phyloP scores from a whole-genome alignment of 768 basidiomycete genomes.

The Mycena olivaceomarginata region DNA sequence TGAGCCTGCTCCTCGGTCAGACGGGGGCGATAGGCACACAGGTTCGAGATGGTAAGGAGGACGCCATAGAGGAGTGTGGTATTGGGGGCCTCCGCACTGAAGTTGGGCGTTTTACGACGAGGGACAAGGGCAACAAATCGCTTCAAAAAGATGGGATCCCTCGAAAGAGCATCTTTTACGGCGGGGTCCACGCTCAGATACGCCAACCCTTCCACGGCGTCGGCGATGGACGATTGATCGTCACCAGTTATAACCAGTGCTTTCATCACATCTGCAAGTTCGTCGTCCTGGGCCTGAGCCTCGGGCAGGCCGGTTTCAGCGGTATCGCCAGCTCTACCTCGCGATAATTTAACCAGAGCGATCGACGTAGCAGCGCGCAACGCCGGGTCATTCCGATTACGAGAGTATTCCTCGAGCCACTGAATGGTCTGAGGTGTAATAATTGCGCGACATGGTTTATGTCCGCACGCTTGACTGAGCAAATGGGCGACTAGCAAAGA shows the following conservation, averaged over 20 bases:
- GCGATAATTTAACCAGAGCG: conserved; percentile 86
- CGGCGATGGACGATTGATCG: conserved; percentile 66
- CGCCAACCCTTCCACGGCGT: conserved; percentile 91
- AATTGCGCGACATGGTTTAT: conserved; percentile 81
- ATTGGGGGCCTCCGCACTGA: conserved; percentile 53
- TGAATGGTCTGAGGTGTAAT: conserved; percentile 72
- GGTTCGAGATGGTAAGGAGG: conserved; percentile 83
- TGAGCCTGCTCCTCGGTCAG: conserved; percentile 90
- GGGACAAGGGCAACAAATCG: conserved; percentile 76
- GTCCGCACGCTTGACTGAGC: conserved; percentile 84
- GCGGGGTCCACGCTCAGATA: conserved; percentile 81
- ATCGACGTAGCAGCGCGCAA: conserved; percentile 81
- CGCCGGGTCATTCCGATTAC: conserved; percentile 63
- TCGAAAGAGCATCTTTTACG: conserved; percentile 79
- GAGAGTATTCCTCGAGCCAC: conserved; percentile 82
- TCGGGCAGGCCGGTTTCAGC: conserved; percentile 50
- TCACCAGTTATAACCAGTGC: conserved; percentile 67
- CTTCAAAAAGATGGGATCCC: conserved; percentile 71
- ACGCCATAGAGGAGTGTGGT: conserved; percentile 86
- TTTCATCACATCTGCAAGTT: conserved; percentile 75
- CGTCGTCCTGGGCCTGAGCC: conserved; percentile 54
- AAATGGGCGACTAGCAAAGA: conserved; percentile 82
- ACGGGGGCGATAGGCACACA: conserved; percentile 82
- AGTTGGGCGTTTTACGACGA: conserved; percentile 60
- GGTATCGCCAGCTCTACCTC: conserved; percentile 70